Base-by-base conservation (phyloP, 257 asterid genomes). In the Solanum neorickii region DNA sequence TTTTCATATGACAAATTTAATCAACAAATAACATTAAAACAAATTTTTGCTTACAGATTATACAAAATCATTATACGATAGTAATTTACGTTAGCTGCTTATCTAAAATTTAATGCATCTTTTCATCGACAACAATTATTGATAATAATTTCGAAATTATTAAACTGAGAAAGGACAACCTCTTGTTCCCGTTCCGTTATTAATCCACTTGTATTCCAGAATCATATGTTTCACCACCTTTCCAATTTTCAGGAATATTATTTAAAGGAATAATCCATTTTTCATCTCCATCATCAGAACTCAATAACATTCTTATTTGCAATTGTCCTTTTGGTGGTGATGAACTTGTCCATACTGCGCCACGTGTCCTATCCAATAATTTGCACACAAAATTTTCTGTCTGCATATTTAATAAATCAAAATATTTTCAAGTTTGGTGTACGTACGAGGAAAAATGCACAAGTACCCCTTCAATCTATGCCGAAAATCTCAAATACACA, bases 271-370 rank as follows among this genome's bases (percentile, higher is more conserved):
- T 94, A 18, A 94, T 75, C 98, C 98, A 95, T 74, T 49, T 88
- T 88, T 94, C 97, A 8, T 93, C 96, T 78, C 93, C 98, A 76
- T 91, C 92, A 59, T 93, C 94, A 35, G 91, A 92, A 44, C 93
- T 93, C 5, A 94, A 87, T 69, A 94, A 80, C 98, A 95, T 93
- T 88, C 98, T 95, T 83, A 95, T 72, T 5, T 96, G 90, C 86
- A 95, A 91, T 2, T 95, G 90, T 72, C 98, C 98, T 27, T 91
- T 92, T 13, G 98, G 97, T 0, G 98, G 95, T 33, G 96, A 60
- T 44, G 90, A 88, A 62, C 93, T 88, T 23, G 98, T 94, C 98
- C 98, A 94, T 3, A 91, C 98, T 65, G 98, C 93, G 88, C 98
- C 97, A 77, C 93, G 83, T 23, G 82, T 89, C 88, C 98, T 89